Conservation (phyloP, 2,329 filamentous ascomycete genomes). For the Colletotrichum sansevieriae region DNA sequence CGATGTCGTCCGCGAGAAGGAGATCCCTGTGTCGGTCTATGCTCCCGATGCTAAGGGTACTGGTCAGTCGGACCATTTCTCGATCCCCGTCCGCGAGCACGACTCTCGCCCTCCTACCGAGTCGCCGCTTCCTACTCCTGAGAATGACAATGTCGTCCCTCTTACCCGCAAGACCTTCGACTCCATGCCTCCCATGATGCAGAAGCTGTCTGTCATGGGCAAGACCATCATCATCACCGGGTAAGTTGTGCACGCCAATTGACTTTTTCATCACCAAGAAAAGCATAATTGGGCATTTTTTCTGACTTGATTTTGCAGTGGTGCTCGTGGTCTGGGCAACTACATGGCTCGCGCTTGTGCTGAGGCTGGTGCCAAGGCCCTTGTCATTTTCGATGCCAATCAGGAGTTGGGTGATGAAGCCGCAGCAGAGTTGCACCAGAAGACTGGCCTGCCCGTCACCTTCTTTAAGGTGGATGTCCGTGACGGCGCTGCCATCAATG, state of each 20-base stretch:
- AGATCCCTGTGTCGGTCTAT: conserved; percentile 70
- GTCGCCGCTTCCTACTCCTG: conserved; percentile 53
- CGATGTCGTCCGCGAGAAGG: conserved; percentile 68
- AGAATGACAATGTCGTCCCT: conserved; percentile 64
- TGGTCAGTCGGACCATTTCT: conserved; percentile 64
- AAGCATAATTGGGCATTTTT: conserved; percentile 15
- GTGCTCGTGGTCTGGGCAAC: conserved; percentile 82
- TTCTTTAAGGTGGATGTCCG: conserved; percentile 87
- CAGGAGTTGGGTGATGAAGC: conserved; percentile 79
- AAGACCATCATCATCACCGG: conserved; percentile 81
- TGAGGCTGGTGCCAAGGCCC: conserved; percentile 79
- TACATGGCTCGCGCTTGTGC: conserved; percentile 83
- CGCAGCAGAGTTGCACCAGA: conserved; percentile 76
- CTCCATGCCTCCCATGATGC: conserved; percentile 70
- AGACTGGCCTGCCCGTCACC: conserved; percentile 79
- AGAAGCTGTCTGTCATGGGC: conserved; percentile 76
- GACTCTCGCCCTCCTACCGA: conserved; percentile 59
- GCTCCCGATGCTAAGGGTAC: conserved; percentile 60
- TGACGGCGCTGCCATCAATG: conserved; percentile 76
- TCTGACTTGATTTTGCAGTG: conserved; percentile 57
- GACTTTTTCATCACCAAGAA: background rate
- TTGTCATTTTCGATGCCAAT: conserved; percentile 83
- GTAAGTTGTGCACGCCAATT: conserved; percentile 56
- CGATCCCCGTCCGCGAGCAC: conserved; percentile 61
- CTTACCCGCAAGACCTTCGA: conserved; percentile 67